Base-by-base conservation (phyloP, 1,284 basidiomycete genomes). In the Leccinum griseonigrum region DNA sequence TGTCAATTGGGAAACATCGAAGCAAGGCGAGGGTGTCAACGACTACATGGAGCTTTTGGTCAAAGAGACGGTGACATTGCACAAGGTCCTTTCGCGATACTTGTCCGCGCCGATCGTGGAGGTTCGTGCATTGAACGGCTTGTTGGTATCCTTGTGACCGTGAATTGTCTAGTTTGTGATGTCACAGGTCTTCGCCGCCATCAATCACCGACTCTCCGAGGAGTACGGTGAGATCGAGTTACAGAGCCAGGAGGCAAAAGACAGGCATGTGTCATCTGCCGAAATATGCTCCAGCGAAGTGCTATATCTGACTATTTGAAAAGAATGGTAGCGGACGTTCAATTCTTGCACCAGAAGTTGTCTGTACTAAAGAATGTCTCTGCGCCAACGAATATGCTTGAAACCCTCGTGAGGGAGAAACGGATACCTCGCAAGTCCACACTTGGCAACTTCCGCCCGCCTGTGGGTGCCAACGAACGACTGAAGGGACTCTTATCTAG, bases 71-170 rank as follows among this genome's bases (percentile, higher is more conserved):
- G 90, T 94, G 59, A 98, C 95, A 29, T 82, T 99, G 56, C 94
- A 99, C 79, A 98, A 97, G 75, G 96, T 99, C 50, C 81, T 99
- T 56, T 93, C 91, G 58, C 91, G 96, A 62, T 99, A 98, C 75
- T 81, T 99, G 28, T 81, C 91, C 5, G 75, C 81, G 38, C 81
- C 83, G 26, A 85, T 93, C 14, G 91, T 97, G 54, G 92, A 95
- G 84, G 90, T 92, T 68, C 26, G 74, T 65, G 26, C 34, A 13
- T 40, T 16, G 53, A 38, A 54, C n/a, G 31, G 43, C 31, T 28
- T 58, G 48, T 53, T 54, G 48, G 7, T 18, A 54, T 50, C 31
- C 31, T 60, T 8, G 14, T 28, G 57, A 71, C 28, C 14, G 36
- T 38, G 31, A 36, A 31, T 29, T 54, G 54, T 63, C 51, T 71